phyloP scores from a whole-genome alignment of 164 flowering plant genomes.

The Pachysandra terminalis region DNA sequence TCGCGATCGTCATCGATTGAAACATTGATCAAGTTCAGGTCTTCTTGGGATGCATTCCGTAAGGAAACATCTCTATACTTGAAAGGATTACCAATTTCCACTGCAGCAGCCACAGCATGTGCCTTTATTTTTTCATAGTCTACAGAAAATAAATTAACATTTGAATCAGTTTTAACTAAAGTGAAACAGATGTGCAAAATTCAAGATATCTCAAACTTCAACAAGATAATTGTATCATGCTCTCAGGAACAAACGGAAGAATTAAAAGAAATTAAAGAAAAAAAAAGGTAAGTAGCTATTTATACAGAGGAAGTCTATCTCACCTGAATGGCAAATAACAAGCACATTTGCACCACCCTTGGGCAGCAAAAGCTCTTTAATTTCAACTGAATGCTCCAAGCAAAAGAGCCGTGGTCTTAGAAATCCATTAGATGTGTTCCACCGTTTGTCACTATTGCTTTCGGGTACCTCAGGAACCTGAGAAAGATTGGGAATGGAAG shows the following conservation, averaged over 20 bases:
- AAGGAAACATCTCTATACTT: constrained; percentile 46
- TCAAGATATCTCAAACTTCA: not conserved
- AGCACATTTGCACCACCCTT: constrained; percentile 87
- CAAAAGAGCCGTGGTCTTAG: constrained; percentile 85
- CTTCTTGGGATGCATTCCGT: constrained; percentile 60
- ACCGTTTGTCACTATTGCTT: constrained; percentile 19
- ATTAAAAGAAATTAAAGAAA: not conserved
- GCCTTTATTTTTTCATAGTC: constrained; percentile 85
- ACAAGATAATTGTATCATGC: not conserved
- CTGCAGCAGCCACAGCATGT: constrained; percentile 59
- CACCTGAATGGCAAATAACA: constrained; percentile 95
- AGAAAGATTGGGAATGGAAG: constrained; percentile 15
- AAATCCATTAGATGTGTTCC: constrained; percentile 44
- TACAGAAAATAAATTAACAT: constrained; percentile 26
- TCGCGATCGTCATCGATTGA: constrained; percentile 63
- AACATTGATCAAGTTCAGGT: constrained; percentile 67
- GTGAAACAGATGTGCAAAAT: not conserved
- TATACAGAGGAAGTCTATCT: not conserved
- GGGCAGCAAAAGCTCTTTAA: constrained; percentile 51
- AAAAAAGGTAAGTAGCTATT: not conserved
- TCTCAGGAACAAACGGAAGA: not conserved
- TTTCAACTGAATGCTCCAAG: constrained; percentile 84
- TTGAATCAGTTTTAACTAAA: constrained; percentile 8
- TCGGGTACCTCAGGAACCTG: constrained; percentile 11
- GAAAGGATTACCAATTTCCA: constrained; percentile 51